Evolutionary conservation across 2,329 filamentous ascomycete genomes (phyloP).

Genomic region (Monilinia fructicola): DNA sequence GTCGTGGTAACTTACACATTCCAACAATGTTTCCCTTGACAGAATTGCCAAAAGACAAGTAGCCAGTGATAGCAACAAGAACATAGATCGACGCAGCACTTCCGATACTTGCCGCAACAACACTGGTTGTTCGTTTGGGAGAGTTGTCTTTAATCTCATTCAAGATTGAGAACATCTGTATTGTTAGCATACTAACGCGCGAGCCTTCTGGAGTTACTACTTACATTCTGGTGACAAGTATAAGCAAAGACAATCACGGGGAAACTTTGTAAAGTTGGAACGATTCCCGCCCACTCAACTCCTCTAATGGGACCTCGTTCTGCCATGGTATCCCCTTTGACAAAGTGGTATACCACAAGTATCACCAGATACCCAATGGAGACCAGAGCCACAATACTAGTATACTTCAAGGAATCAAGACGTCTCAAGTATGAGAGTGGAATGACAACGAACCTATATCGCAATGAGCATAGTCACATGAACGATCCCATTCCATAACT

Average conservation of each 20-base stretch:
- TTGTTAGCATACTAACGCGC: constrained; percentile 35
- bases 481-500: constrained; percentile 32
- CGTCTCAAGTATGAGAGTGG: constrained; percentile 88
- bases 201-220: constrained; percentile 32
- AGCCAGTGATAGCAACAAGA: constrained; percentile 90
- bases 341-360: constrained; percentile 89
- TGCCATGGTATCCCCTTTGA: constrained; percentile 70
- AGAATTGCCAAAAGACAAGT: constrained; percentile 89
- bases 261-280: constrained; percentile 78
- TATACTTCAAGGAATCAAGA: constrained; percentile 95
- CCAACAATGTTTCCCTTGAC: constrained; percentile 90
- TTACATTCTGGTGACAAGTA: constrained; percentile 95
- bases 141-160: constrained; percentile 91
- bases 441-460: constrained; percentile 76
- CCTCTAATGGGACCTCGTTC: constrained; percentile 73
- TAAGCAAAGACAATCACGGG: constrained; percentile 99
- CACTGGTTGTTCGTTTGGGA: constrained; percentile 66
- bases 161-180: constrained; percentile 94
- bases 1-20: constrained; percentile 66
- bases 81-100: constrained; percentile 85
- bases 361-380: constrained; percentile 94
- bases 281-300: constrained; percentile 74
- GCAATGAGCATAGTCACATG: constrained; percentile 25
- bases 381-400: constrained; percentile 83
- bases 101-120: constrained; percentile 82